Base-by-base conservation (phyloP, 2,329 filamentous ascomycete genomes). In the Neofusicoccum cordaticola region DNA sequence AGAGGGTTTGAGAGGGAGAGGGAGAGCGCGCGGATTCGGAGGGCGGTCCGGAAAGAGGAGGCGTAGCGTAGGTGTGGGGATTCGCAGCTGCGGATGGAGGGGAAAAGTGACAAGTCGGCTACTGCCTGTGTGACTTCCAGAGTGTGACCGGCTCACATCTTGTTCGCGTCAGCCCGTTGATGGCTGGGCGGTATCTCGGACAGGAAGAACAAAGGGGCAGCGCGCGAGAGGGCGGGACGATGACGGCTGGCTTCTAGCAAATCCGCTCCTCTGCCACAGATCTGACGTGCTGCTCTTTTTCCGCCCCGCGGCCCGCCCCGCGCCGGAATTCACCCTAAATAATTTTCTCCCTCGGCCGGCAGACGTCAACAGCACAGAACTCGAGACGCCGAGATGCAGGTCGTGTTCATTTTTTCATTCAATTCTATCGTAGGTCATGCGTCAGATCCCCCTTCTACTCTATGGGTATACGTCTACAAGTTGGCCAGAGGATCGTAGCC, bases 401-500 rank as follows among this genome's bases (percentile, higher is more conserved):
- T 60, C 42, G 37, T 35, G 7, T 22, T 35, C 42, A 47, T 39
- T 22, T 51, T 39, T 27, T 31, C 31, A 45, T 58, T 47, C 15
- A 22, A 37, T 47, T 60, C 56, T 60, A 60, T 60, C 27, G 11
- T 47, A 22, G 15, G 15, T 47, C 56, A 60, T 47, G 31, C 41
- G 35, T 60, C 31, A 35, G 11, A 37, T 60, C 42, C 11, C 11
- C 42, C 39, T n/a, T 60, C 56, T 60, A 45, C 31, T 52, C 56
- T 35, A 60, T 47, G 56, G 56, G 56, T 60, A 60, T 60, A 60
- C 31, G 27, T 47, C n/a, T 60, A 60, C 48, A 56, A 31, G 39
- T 63, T 63, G 11, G 50, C 61, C 27, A 63, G 50, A 27, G 50
- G 61, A 17, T 63, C 61, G 50, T 63, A 63, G 17, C 48, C 61